Conservation (phyloP, 2,329 filamentous ascomycete species). For the Penicillium sp. region DNA sequence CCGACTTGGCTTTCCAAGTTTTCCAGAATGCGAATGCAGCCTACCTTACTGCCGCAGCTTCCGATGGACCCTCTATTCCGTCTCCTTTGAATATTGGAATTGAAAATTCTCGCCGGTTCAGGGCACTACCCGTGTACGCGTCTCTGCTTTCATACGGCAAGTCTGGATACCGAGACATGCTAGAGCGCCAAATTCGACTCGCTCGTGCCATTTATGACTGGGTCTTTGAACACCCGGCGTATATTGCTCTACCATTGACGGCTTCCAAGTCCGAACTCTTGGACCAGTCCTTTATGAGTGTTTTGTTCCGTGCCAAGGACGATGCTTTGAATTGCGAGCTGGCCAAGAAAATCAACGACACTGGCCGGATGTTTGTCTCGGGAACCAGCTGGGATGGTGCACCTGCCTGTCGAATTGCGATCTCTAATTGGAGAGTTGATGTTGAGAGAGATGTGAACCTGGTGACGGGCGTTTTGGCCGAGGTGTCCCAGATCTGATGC, state of each 20-base stretch:
- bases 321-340: conserved; percentile 62
- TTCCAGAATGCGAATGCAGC: conserved; percentile 84
- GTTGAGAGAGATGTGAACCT: conserved; percentile 64
- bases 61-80: conserved; percentile 53
- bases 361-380: conserved; percentile 75
- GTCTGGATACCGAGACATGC: conserved; percentile 65
- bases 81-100: conserved; percentile 83
- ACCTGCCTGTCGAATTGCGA: conserved; percentile 76
- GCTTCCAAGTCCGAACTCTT: conserved; percentile 42
- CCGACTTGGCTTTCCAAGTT: conserved; percentile 58
- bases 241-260: conserved; percentile 62
- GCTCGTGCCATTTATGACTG: conserved; percentile 66
- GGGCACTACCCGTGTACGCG: conserved; percentile 85
- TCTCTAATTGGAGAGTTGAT: conserved; percentile 80
- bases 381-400: conserved; percentile 74
- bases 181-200: conserved; percentile 69
- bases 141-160: conserved; percentile 72
- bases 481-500: conserved; percentile 38
- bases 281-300: conserved; percentile 64
- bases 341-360: conserved; percentile 70
- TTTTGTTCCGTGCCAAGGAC: conserved; percentile 74
- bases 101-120: conserved; percentile 88
- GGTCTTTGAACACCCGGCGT: conserved; percentile 60
- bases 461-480: conserved; percentile 62
- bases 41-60: conserved; percentile 59